Evolutionary conservation across 2,329 filamentous ascomycete species (phyloP), one percentile per base, ranked within the genome.

Genomic region (Stachybotrys elegans): DNA sequence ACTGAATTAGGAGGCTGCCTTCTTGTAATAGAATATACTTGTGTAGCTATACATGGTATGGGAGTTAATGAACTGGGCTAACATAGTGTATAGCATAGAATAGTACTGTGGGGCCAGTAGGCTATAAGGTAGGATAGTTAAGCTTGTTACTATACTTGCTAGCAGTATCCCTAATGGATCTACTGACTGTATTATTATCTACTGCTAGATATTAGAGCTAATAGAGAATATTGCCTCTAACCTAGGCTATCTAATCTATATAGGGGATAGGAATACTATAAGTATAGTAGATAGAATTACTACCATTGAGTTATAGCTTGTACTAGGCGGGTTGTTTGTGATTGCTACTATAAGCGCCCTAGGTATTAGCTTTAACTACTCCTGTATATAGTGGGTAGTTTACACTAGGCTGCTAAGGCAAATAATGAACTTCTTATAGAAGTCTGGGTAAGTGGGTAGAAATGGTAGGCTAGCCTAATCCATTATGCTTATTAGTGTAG

Each of bases 11-110:
- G 9, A 47, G 22, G 22, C 35, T 21, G 20, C 13, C 29, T 43
- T 47, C 27, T 14, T 43, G 7, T 14, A 36, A 17, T 22, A 43
- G 21, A 43, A 47, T 29, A 39, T 39, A 22, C 35, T 43, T 9
- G 36, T 47, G 14, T 22, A 21, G 40, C 41, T 29, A 40, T 22
- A 21, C 16, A 43, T 47, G 11, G 34, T 47, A 21, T 31, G 27
- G 34, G 40, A 47, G 40, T 47, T 29, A 8, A 47, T 36, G 21
- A 46, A 43, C 27, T 22, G 23, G 31, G 21, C 32, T 13, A 46
- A 46, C 25, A 46, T 46, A 20, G 16, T 20, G 16, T 46, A 46
- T 29, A 43, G 9, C 19, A 25, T 47, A 13, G 22, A 23, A n/a
- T 21, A 22, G 13, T 32, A 37, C 16, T 19, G 11, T 16, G 38